Evolutionary conservation across 2,329 filamentous ascomycete species (phyloP).

Genomic region (Arthroderma sp.): DNA sequence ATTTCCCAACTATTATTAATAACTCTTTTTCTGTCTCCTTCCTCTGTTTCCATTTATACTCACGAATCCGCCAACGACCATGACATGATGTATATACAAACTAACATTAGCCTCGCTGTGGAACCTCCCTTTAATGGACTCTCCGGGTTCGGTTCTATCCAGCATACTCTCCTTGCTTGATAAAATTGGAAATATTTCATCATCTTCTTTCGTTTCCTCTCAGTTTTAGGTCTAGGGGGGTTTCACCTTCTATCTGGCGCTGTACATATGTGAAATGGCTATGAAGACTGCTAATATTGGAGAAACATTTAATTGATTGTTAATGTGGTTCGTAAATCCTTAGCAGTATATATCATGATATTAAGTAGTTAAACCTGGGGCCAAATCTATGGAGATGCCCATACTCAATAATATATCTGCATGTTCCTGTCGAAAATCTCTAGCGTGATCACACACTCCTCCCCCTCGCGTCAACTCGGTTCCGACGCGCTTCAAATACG

Average conservation of each 20-base stretch:
- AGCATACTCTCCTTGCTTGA: background rate
- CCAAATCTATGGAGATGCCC: no score
- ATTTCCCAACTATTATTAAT: background rate
- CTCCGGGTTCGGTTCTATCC: background rate
- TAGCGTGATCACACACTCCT: no score
- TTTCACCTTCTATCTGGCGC: background rate
- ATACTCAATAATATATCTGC: background rate
- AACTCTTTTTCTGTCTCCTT: background rate
- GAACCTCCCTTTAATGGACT: conserved; percentile 1
- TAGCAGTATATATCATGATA: no score
- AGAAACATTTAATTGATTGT: no score
- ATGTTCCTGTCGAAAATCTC: background rate
- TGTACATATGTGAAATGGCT: background rate
- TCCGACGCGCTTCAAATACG: background rate
- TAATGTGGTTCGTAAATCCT: no score
- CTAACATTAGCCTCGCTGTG: background rate
- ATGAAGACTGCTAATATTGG: background rate
- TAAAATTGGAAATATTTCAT: background rate
- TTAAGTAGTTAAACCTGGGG: no score
- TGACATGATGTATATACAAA: conserved; percentile 5
- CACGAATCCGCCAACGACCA: background rate
- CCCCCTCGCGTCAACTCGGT: no score
- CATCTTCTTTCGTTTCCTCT: background rate
- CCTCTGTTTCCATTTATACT: background rate
- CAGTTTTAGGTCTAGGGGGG: background rate